Base-by-base conservation (phyloP, 108 stramenopile genomes). In the Stephanodiscus minutulus region DNA sequence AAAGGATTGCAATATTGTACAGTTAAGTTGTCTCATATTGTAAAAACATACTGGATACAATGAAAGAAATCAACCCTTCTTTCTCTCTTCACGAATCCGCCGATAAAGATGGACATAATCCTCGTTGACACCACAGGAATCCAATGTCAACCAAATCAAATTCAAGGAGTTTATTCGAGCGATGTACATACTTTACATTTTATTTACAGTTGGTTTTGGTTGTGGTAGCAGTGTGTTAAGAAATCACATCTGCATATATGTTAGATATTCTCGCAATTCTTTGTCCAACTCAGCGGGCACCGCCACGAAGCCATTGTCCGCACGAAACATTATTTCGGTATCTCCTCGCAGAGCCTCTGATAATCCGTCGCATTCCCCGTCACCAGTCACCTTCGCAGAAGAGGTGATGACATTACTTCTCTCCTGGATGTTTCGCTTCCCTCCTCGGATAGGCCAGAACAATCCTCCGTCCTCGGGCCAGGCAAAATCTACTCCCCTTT, bases 261-360 rank as follows among this genome's bases (percentile, higher is more conserved):
- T 64, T n/a, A 64, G 31, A 21, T 21, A 33, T 62, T 24, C 2
- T 31, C 61, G 28, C 55, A 81, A 33, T 47, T 71, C 74, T 13
- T 66, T 43, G 43, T 82, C 82, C 10, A 82, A 53, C 24, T 61
- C 55, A 49, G 53, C 61, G 7, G 77, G 66, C 1, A 82, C 74
- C 22, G 64, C 77, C 28, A 82, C 43, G 49, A 78, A 78, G 1
- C 78, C 78, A 50, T 64, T 56, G 52, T 82, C 77, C 24, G 82
- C 63, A n/a, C 74, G 76, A 52, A 82, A 82, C 74, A 82, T 75
- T 22, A 82, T 52, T 54, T 82, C 82, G 35, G 64, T 52, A 67
- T 82, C 77, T 61, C 77, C 82, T 68, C 61, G 54, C 25, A 82
- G 77, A 28, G 82, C 82, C 9, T 54, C 10, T 21, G 55, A 56